These are phyloP conservation scores for Fusarium azukiicola DNA, from an alignment of 2,329 filamentous ascomycete genomes.

Conservation along the genomic window DNA sequence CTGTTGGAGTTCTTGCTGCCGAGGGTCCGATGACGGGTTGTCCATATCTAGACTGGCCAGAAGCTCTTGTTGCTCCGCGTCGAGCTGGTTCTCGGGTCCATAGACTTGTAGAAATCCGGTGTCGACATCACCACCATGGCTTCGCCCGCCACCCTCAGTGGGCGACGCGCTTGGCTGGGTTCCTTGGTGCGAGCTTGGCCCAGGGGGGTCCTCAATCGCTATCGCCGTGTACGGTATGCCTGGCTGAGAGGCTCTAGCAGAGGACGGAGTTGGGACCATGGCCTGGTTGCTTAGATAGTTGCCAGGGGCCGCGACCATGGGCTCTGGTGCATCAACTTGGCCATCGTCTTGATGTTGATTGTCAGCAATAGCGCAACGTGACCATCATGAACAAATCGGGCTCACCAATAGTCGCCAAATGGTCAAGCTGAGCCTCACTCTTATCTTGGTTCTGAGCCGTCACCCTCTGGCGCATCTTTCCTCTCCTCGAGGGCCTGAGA, in stretches of 20 bases:
- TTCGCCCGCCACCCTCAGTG: constrained; percentile 45
- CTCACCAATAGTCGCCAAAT: constrained; percentile 10
- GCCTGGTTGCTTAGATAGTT: constrained; percentile 4
- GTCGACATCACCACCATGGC: constrained; percentile 59
- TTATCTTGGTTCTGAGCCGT: constrained; percentile 20
- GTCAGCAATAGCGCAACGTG: neutral
- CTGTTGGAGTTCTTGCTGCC: constrained; percentile 57
- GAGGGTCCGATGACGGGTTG: constrained; percentile 40
- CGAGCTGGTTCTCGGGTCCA: constrained; percentile 57
- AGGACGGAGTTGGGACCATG: constrained; percentile 25
- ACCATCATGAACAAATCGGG: neutral
- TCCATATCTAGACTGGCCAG: constrained; percentile 53
- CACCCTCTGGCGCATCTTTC: constrained; percentile 43
- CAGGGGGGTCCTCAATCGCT: neutral
- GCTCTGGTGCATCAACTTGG: neutral
- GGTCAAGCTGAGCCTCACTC: neutral
- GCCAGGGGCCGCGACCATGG: neutral
- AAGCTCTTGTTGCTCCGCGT: constrained; percentile 56
- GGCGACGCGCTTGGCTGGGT: constrained; percentile 46
- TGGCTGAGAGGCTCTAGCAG: constrained; percentile 6
- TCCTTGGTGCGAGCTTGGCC: constrained; percentile 2
- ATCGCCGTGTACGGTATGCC: constrained; percentile 23
- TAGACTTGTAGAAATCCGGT: constrained; percentile 61
- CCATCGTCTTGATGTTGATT: constrained; percentile 1
- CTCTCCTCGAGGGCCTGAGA: constrained; percentile 55